A percentile compares a stretch with the other conserved stretches of the same genome.
phyloP scores from a whole-genome alignment of 225 moss, liverwort and hornwort species.

The Physcomitrium patens region DNA sequence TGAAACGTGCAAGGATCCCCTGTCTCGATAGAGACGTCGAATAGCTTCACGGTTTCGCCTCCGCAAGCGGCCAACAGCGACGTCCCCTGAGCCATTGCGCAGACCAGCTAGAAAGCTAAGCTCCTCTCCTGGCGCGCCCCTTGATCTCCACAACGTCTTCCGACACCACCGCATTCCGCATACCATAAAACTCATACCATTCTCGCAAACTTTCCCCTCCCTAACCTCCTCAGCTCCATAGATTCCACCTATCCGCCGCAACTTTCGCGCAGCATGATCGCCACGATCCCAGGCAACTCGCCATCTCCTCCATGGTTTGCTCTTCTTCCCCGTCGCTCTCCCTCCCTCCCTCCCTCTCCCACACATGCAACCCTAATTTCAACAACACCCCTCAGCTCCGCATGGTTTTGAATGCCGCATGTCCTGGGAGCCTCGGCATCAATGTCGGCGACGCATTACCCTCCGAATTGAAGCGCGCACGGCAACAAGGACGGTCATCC shows the following conservation, averaged over 20 bases:
- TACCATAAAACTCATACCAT: background rate
- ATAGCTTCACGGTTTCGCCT: no score
- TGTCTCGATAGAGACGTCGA: no score
- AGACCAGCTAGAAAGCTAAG: no score
- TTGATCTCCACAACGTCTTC: background rate
- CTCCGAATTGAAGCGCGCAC: background rate
- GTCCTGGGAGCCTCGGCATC: background rate
- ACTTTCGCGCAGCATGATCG: background rate
- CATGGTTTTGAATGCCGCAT: background rate
- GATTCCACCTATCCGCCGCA: constrained; percentile 8
- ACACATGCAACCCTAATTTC: constrained; percentile 21
- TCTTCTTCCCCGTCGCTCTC: background rate
- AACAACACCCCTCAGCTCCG: background rate
- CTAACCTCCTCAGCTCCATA: constrained; percentile 1
- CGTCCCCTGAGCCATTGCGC: no score
- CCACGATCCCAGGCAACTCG: constrained; percentile 9
- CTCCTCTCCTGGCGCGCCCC: no score
- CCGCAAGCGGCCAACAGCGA: no score
- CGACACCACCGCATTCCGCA: constrained; percentile 10
- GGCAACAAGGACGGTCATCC: no score
- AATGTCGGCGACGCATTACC: background rate
- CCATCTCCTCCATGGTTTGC: background rate
- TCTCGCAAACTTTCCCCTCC: background rate
- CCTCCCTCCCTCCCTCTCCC: no score
- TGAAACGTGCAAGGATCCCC: no score